phyloP scores from a whole-genome alignment of 2,329 filamentous ascomycete genomes.

The Cercospora zeina region DNA sequence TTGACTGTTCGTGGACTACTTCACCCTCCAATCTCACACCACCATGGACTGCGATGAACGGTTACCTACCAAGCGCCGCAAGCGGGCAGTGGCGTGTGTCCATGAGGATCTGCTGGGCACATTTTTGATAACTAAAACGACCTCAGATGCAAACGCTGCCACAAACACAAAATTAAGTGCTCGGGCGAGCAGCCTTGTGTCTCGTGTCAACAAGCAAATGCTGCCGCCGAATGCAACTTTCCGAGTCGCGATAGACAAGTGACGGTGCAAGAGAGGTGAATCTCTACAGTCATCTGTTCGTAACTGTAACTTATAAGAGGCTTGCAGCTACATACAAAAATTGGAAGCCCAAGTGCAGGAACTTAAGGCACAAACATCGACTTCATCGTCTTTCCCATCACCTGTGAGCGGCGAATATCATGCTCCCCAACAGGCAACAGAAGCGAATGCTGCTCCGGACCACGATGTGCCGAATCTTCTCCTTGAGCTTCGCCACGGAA shows the following conservation, averaged over 20 bases:
- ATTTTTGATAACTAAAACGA: background rate
- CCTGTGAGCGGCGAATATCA: background rate
- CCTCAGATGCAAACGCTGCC: conserved; percentile 31
- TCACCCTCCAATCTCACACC: background rate
- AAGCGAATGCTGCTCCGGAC: conserved; percentile 13
- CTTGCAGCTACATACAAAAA: conserved; percentile 27
- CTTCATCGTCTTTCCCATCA: background rate
- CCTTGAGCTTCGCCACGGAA: conserved; percentile 30
- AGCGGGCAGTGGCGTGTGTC: conserved; percentile 22
- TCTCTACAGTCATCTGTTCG: background rate
- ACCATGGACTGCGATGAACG: conserved; percentile 5
- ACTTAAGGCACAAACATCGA: conserved; percentile 19
- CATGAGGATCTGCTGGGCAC: background rate
- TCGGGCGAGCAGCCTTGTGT: conserved; percentile 34
- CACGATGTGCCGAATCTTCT: conserved; percentile 32
- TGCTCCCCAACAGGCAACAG: background rate
- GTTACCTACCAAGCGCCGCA: conserved; percentile 23
- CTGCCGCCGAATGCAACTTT: conserved; percentile 26
- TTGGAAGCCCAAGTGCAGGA: conserved; percentile 30
- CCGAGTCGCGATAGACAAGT: conserved; percentile 33
- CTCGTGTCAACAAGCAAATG: conserved; percentile 29
- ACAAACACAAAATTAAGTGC: conserved; percentile 36
- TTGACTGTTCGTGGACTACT: background rate
- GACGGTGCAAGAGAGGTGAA: conserved; percentile 30
- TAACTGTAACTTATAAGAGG: background rate